phyloP scores from a whole-genome alignment of 352 stramenopile species.

The Phytophthora lateralis region DNA sequence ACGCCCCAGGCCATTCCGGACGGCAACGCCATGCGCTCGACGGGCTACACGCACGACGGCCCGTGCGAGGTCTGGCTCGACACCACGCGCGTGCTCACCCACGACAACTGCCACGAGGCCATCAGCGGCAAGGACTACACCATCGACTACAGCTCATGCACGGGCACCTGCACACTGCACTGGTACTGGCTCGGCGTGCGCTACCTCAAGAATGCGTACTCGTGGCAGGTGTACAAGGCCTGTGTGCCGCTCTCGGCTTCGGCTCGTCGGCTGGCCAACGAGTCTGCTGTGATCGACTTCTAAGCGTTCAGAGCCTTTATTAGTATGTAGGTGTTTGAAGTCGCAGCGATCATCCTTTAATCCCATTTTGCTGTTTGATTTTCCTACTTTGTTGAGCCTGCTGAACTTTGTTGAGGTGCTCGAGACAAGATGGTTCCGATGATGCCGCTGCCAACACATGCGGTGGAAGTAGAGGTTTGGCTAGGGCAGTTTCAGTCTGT shows the following conservation, averaged over 20 bases:
- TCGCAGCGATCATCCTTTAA: slow-evolving; percentile 1
- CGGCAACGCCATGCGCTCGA: slow-evolving; percentile 42
- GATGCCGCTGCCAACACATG: slow-evolving; percentile 12
- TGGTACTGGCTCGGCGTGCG: slow-evolving; percentile 55
- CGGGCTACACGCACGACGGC: slow-evolving; percentile 54
- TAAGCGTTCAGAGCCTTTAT: slow-evolving; percentile 3
- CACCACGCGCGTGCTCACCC: slow-evolving; percentile 37
- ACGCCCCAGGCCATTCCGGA: slow-evolving; percentile 37
- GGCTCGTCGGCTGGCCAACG: slow-evolving; percentile 30
- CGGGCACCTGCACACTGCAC: slow-evolving; percentile 41
- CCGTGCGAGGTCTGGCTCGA: slow-evolving; percentile 60
- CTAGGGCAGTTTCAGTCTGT: slow-evolving; percentile 8
- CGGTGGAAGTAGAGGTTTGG: slow-evolving; percentile 18
- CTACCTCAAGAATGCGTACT: slow-evolving; percentile 56
- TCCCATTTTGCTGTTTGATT: slow-evolving; percentile 5
- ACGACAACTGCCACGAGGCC: slow-evolving; percentile 47
- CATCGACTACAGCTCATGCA: slow-evolving; percentile 55
- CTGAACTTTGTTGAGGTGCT: slow-evolving; percentile 11
- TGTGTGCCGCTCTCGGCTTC: slow-evolving; percentile 42
- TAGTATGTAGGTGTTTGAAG: slow-evolving; percentile 18
- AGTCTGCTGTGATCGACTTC: slow-evolving; percentile 26
- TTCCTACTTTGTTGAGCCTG: background rate
- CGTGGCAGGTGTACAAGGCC: slow-evolving; percentile 61
- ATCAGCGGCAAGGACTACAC: slow-evolving; percentile 41
- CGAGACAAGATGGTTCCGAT: slow-evolving; percentile 11